These are phyloP conservation scores for Grosmannia huntii DNA, from an alignment of 2,329 filamentous ascomycete species.

Conservation along the genomic window DNA sequence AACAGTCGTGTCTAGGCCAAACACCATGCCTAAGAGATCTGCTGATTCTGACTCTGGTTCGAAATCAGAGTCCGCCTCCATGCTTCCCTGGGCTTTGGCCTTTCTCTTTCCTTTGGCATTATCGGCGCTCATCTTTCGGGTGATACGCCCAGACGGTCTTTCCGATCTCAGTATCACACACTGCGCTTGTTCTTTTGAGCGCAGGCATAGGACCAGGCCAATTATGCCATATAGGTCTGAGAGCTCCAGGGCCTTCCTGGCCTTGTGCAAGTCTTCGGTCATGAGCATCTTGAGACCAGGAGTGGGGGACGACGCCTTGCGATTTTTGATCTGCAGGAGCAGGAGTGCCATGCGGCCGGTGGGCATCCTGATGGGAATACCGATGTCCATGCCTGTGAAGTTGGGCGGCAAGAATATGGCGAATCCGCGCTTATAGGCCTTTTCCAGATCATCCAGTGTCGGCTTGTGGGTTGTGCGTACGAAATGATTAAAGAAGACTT, in stretches of 20 bases:
- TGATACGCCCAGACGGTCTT: no score
- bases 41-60: background rate
- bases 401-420: slow-evolving; percentile 1
- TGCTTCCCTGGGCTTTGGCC: background rate
- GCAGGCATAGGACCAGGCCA: background rate
- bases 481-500: slow-evolving; percentile 1
- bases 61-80: no score
- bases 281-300: background rate
- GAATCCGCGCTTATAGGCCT: background rate
- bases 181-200: background rate
- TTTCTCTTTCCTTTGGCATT: background rate
- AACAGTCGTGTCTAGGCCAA: background rate
- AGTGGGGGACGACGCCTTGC: background rate
- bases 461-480: background rate
- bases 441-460: background rate
- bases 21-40: background rate
- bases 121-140: no score
- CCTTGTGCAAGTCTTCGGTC: background rate
- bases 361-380: background rate
- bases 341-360: background rate
- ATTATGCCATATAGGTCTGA: background rate
- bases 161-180: no score
- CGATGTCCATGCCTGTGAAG: slow-evolving; percentile 4
- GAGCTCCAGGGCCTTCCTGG: background rate
- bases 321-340: background rate